phyloP scores from a whole-genome alignment of 495 filamentous ascomycete genomes.

The Pyrenula massariospora region DNA sequence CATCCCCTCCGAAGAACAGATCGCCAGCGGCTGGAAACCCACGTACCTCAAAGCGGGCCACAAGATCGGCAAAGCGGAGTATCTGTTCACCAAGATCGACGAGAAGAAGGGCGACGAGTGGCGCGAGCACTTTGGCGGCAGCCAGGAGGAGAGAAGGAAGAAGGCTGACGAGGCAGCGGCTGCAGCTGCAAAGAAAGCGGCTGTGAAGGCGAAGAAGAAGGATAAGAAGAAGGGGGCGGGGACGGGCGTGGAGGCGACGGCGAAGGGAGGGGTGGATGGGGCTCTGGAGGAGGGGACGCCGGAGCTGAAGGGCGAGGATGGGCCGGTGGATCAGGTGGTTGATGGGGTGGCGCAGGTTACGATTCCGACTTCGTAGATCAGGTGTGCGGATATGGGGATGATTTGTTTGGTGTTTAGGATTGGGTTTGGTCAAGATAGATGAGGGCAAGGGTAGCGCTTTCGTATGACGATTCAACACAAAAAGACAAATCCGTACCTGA shows the following conservation, averaged over 20 bases:
- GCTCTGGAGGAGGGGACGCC: neutral
- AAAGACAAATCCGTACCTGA: too few species aligned
- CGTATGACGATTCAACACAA: too few species aligned
- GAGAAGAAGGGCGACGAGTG: conserved; percentile 73
- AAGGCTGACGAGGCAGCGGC: conserved; percentile 59
- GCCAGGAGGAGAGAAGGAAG: conserved; percentile 45
- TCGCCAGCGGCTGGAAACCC: conserved; percentile 44
- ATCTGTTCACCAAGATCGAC: conserved; percentile 77
- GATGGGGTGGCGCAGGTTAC: conserved; percentile 31
- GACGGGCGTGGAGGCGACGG: conserved; percentile 19
- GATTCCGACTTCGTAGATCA: conserved; percentile 21
- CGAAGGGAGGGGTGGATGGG: conserved; percentile 22
- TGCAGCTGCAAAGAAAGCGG: conserved; percentile 39
- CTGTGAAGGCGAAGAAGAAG: conserved; percentile 44
- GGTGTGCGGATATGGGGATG: too few species aligned
- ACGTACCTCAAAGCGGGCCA: conserved; percentile 56
- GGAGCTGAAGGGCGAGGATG: conserved; percentile 15
- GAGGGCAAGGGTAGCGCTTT: too few species aligned
- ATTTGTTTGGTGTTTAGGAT: too few species aligned
- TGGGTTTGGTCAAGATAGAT: too few species aligned
- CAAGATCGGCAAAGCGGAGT: conserved; percentile 67
- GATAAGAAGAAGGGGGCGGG: conserved; percentile 42
- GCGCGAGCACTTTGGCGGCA: conserved; percentile 70
- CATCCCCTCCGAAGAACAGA: conserved; percentile 45
- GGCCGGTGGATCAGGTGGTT: conserved; percentile 21